phyloP scores from a whole-genome alignment of 768 basidiomycete genomes.

The Phanerodontia chrysosporium region DNA sequence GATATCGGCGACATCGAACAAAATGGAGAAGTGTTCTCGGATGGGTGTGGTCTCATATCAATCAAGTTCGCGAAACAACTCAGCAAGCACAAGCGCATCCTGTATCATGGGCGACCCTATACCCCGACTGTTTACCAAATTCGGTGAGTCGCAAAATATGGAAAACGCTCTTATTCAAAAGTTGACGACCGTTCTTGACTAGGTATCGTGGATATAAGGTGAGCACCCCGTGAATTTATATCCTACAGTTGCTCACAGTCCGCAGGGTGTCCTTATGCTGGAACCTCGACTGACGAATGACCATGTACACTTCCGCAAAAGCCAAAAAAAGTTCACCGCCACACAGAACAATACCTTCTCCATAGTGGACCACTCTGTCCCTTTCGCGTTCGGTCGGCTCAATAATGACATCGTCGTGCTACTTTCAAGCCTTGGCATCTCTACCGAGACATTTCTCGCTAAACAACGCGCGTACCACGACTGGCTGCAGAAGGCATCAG shows the following conservation, averaged over 20 bases:
- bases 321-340: constrained; percentile 68
- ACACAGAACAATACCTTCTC: constrained; percentile 58
- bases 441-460: constrained; percentile 45
- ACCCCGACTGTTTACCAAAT: constrained; percentile 63
- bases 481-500: constrained; percentile 51
- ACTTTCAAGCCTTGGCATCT: constrained; percentile 58
- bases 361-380: constrained; percentile 59
- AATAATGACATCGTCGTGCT: constrained; percentile 71
- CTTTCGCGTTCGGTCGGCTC: constrained; percentile 60
- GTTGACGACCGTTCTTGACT: too few species aligned
- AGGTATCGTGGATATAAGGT: constrained; percentile 67
- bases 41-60: constrained; percentile 67
- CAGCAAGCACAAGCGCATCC: constrained; percentile 49
- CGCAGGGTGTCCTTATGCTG: constrained; percentile 56
- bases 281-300: constrained; percentile 54
- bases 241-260: neutral
- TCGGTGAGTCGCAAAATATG: constrained; percentile 33
- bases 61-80: constrained; percentile 46
- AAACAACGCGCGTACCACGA: constrained; percentile 57
- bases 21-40: constrained; percentile 58
- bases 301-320: constrained; percentile 56
- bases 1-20: constrained; percentile 60
- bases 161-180: too few species aligned
- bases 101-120: constrained; percentile 52
- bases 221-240: neutral